phyloP scores from a whole-genome alignment of 1,284 basidiomycete species.

The Leccinum fallax region DNA sequence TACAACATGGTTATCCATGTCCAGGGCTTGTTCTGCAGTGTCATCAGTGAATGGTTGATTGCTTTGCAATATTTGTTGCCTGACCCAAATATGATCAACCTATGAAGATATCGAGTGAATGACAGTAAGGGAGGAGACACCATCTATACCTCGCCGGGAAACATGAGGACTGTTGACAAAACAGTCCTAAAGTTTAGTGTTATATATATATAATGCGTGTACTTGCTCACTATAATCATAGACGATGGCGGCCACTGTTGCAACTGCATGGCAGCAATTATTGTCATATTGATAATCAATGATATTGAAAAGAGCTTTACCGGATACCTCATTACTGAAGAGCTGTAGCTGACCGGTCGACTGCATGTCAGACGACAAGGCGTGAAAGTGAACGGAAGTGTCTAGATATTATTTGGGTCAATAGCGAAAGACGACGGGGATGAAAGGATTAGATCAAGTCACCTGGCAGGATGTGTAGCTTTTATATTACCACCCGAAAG shows the following conservation, averaged over 20 bases:
- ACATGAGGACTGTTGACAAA: background rate
- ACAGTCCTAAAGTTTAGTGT: background rate
- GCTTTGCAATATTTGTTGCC: background rate
- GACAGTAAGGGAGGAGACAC: background rate
- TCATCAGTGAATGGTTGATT: background rate
- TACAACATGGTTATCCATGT: background rate
- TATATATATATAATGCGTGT: background rate
- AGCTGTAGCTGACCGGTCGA: background rate
- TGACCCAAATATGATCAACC: background rate
- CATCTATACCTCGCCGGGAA: background rate
- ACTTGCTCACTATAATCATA: background rate
- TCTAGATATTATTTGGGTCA: background rate
- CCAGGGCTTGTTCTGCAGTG: background rate
- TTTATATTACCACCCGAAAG: background rate
- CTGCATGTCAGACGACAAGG: background rate
- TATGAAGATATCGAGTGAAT: background rate
- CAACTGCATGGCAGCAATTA: background rate
- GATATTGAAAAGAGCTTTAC: background rate
- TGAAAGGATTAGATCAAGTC: background rate
- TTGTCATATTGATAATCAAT: background rate
- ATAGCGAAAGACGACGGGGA: background rate
- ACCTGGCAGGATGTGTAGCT: background rate
- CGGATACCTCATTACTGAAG: background rate
- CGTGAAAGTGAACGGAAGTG: background rate
- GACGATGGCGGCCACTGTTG: background rate